phyloP scores from a whole-genome alignment of 2,329 filamentous ascomycete species.

The Lecanosticta acicola region DNA sequence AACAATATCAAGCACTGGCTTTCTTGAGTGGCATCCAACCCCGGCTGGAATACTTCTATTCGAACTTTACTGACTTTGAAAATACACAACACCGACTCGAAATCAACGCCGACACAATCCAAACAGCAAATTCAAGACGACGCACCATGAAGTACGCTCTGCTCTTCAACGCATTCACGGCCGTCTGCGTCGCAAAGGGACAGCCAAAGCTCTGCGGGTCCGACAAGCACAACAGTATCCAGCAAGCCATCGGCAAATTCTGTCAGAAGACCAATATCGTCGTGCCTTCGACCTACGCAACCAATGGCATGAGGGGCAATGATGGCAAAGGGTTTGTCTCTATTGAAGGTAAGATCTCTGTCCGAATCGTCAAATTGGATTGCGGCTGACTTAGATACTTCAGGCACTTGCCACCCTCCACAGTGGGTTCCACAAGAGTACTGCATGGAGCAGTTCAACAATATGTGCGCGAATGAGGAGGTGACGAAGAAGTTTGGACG shows the following conservation, averaged over 20 bases:
- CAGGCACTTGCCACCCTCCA: conserved; percentile 10
- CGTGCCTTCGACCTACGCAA: conserved; percentile 6
- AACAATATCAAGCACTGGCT: conserved; percentile 1
- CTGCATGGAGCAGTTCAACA: conserved; percentile 16
- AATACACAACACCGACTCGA: no score
- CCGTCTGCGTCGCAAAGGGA: not conserved
- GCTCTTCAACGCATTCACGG: not conserved
- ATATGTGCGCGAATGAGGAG: conserved; percentile 12
- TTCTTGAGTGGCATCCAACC: no score
- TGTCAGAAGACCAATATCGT: conserved; percentile 3
- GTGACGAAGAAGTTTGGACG: conserved; percentile 8
- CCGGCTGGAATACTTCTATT: no score
- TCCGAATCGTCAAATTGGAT: not conserved
- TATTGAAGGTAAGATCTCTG: conserved; percentile 1
- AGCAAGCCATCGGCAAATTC: conserved; percentile 7
- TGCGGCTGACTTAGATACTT: not conserved
- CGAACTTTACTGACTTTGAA: no score
- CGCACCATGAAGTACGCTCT: not conserved
- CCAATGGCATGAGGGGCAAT: not conserved
- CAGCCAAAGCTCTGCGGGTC: not conserved
- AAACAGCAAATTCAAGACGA: no score
- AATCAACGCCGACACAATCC: not conserved
- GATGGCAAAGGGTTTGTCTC: not conserved
- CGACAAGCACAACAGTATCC: conserved; percentile 1
- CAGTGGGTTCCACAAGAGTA: conserved; percentile 19